Evolutionary conservation across 2,329 filamentous ascomycete genomes (phyloP).

Genomic region (Cladorrhinum sp.): DNA sequence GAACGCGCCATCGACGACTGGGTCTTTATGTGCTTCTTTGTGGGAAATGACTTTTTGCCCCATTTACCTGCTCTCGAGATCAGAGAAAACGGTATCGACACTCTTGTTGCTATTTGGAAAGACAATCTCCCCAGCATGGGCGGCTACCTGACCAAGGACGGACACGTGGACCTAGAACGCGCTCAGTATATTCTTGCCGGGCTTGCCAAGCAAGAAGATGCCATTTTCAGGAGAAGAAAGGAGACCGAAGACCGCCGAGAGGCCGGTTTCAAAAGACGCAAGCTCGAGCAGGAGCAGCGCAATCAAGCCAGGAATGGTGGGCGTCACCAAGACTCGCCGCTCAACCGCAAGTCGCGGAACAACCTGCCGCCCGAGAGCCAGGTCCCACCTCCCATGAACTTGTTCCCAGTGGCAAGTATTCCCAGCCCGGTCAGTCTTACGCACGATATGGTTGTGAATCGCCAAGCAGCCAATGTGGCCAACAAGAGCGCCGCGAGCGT

Average conservation of each 20-base stretch:
- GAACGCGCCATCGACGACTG: slow-evolving; percentile 97
- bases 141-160: slow-evolving; percentile 94
- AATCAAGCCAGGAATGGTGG: slow-evolving; percentile 33
- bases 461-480: slow-evolving; percentile 66
- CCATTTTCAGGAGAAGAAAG: slow-evolving; percentile 84
- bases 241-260: slow-evolving; percentile 82
- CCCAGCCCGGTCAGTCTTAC: slow-evolving; percentile 62
- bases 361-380: slow-evolving; percentile 15
- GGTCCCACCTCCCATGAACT: slow-evolving; percentile 22
- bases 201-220: slow-evolving; percentile 87
- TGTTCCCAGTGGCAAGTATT: slow-evolving; percentile 45
- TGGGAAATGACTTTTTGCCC: slow-evolving; percentile 97
- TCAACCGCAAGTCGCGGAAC: slow-evolving; percentile 18
- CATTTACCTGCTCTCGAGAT: slow-evolving; percentile 98
- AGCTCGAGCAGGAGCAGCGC: slow-evolving; percentile 61
- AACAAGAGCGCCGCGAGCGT: slow-evolving; percentile 95
- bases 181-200: slow-evolving; percentile 86
- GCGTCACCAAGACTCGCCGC: slow-evolving; percentile 35
- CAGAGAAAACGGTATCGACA: slow-evolving; percentile 94
- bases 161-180: slow-evolving; percentile 79
- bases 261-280: slow-evolving; percentile 74
- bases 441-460: slow-evolving; percentile 84
- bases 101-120: slow-evolving; percentile 93
- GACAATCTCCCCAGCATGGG: slow-evolving; percentile 90
- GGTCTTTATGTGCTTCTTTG: slow-evolving; percentile 98